Base-by-base conservation (phyloP, 163 green algal genomes). In the Prototheca wickerhamii region DNA sequence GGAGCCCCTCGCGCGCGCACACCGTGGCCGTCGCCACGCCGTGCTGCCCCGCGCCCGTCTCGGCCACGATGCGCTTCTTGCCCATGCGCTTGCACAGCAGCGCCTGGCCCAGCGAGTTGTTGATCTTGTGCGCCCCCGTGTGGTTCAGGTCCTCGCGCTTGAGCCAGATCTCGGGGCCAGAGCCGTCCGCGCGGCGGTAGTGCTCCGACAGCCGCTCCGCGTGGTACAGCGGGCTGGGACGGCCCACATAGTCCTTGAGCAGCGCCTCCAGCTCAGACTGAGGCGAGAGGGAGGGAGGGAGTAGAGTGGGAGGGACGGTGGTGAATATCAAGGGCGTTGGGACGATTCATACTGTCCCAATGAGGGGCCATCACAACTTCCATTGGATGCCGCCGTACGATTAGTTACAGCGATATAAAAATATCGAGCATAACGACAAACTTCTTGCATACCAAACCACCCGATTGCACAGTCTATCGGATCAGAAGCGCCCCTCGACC, bases 81-180 rank as follows among this genome's bases (percentile, higher is more conserved):
- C 83, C 86, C 84, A 99, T 94, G 30, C 87, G 85, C 76, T 94
- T 88, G 78, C 88, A 95, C 64, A 96, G 78, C 71, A 97, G 70
- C 17, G 84, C 91, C 77, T 99, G 93, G 0, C 93, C 93, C 20
- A 99, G 76, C 1, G 90, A 93, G 77, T 99, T 99, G 84, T 99
- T 99, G 79, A 99, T 99, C 80, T 99, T 99, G 78, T 99, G 93
- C 3, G 93, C 93, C 30, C 92, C 93, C 0, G 93, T 99, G 84
- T 99, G 93, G 76, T 99, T 99, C 20, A 99, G 78, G 70, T 99
- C 93, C 81, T 99, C 93, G 2, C 93, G 78, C 80, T 99, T 99
- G 3, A 99, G 82, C 78, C 96, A 99, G 59, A 99, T 95, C 50
- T 95, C 75, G 29, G 89, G 80, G 33, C 85, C 74, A 59, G 67